Conservation (phyloP, 352 stramenopile species). For the Aphanomyces invadans region DNA sequence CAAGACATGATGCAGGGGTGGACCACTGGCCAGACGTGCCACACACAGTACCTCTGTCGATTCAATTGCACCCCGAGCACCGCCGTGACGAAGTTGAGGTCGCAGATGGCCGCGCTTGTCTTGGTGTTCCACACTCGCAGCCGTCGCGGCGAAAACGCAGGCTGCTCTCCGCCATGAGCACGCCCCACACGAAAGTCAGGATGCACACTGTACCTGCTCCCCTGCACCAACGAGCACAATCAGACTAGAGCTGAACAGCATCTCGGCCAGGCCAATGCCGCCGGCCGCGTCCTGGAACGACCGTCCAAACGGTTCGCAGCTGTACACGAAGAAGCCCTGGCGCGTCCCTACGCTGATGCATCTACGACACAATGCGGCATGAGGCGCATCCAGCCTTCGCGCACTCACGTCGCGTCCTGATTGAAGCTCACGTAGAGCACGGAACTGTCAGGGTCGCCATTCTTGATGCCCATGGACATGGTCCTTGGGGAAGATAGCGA, state of each 20-base stretch:
- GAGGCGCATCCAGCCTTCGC: not conserved
- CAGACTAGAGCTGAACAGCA: slow-evolving; percentile 90
- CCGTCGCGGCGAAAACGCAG: slow-evolving; percentile 84
- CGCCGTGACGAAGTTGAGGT: slow-evolving; percentile 87
- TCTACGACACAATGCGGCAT: slow-evolving; percentile 29
- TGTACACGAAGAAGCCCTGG: slow-evolving; percentile 86
- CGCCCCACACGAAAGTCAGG: too few species aligned
- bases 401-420: slow-evolving; percentile 81
- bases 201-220: slow-evolving; percentile 52
- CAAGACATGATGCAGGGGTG: not conserved
- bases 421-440: slow-evolving; percentile 89
- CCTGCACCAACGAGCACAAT: slow-evolving; percentile 87
- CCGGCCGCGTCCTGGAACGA: slow-evolving; percentile 83
- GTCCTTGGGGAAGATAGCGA: not conserved
- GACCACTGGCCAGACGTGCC: not conserved
- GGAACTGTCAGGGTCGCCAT: slow-evolving; percentile 32
- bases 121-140: slow-evolving; percentile 90
- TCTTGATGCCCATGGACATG: slow-evolving; percentile 24
- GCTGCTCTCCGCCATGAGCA: slow-evolving; percentile 30
- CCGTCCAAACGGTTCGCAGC: slow-evolving; percentile 87
- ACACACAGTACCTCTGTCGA: slow-evolving; percentile 78
- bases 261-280: slow-evolving; percentile 86
- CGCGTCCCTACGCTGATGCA: slow-evolving; percentile 87
- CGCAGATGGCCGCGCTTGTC: slow-evolving; percentile 82
- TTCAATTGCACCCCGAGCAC: slow-evolving; percentile 89